Conservation (phyloP, 176 grass and related monocot genomes). For the Themeda triandra region DNA sequence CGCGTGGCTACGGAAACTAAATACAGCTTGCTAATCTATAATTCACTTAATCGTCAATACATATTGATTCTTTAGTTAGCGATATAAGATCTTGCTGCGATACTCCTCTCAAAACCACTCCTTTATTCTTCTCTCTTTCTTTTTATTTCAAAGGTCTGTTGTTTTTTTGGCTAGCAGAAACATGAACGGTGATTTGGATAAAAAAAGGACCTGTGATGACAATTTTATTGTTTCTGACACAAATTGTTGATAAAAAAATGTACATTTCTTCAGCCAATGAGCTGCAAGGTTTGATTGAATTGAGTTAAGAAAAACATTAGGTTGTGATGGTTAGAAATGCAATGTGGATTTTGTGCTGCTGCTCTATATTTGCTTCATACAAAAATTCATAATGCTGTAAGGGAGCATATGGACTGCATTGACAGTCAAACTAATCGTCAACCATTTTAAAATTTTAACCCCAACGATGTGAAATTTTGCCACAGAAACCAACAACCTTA, state of each 20-base stretch:
- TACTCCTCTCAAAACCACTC: slow-evolving; percentile 13
- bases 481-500: neutral
- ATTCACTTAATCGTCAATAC: slow-evolving; percentile 30
- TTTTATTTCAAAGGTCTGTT: slow-evolving; percentile 34
- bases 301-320: neutral
- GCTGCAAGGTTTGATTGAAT: slow-evolving; percentile 4
- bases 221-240: slow-evolving; percentile 30
- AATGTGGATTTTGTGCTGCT: neutral
- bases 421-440: neutral
- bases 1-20: slow-evolving; percentile 44
- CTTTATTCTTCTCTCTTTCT: slow-evolving; percentile 10
- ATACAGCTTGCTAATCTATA: slow-evolving; percentile 29
- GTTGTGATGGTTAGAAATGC: neutral
- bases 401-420: neutral
- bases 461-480: neutral
- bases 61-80: slow-evolving; percentile 48
- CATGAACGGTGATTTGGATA: slow-evolving; percentile 19
- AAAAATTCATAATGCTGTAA: neutral
- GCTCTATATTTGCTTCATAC: neutral
- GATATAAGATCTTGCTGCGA: slow-evolving; percentile 35
- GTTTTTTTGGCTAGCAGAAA: slow-evolving; percentile 19
- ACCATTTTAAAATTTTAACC: no score
- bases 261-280: slow-evolving; percentile 41
- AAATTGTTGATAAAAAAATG: slow-evolving; percentile 36
- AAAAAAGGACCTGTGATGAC: slow-evolving; percentile 19